Base-by-base conservation (phyloP, 257 asterid species). In the Sherardia arvensis region DNA sequence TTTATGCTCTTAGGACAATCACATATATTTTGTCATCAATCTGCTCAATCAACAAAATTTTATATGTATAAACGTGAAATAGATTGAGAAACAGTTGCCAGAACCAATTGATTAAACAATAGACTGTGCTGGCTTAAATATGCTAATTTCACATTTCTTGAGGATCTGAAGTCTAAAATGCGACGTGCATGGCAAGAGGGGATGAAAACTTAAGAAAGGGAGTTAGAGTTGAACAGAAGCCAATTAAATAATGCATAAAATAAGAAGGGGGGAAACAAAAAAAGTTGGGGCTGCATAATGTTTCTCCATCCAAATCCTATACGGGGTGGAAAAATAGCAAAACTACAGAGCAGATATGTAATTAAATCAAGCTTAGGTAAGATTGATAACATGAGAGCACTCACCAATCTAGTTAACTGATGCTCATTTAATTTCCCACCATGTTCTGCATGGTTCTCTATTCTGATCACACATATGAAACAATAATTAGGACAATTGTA, bases 401-500 rank as follows among this genome's bases (percentile, higher is more conserved):
- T 90, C 76, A 93, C 99, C 96, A 93, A 83, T 70, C 99, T 87
- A 74, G 74, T 93, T 18, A 93, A 96, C 83, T 92, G 99, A 81
- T 92, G 99, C 80, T 90, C 99, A 18, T 93, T 93, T 67, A 93
- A 76, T 23, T 94, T 87, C 73, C 99, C 99, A 61, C 99, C 99
- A 77, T 93, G 99, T 84, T 93, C 99, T 34, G 99, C 99, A 49
- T 93, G 99, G 80, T 95, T 84, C 89, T 93, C 99, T 57, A 93
- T 90, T 79, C 99, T 93, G 85, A 83, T 70, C 47, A 70, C 53
- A 75, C 60, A 43, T 21, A 62, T 66, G 47, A 77, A 70, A 59
- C 25, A 68, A 71, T n/a, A 61, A 47, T 73, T 69, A 71, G 82
- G 75, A 33, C 71, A 34, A 17, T 32, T 48, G 26, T 54, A 60